Percentiles rank a stretch among this genome's conserved stretches.
Evolutionary conservation across 1,139 yeast genomes (phyloP).

Genomic region (Geotrichum histeridarum): DNA sequence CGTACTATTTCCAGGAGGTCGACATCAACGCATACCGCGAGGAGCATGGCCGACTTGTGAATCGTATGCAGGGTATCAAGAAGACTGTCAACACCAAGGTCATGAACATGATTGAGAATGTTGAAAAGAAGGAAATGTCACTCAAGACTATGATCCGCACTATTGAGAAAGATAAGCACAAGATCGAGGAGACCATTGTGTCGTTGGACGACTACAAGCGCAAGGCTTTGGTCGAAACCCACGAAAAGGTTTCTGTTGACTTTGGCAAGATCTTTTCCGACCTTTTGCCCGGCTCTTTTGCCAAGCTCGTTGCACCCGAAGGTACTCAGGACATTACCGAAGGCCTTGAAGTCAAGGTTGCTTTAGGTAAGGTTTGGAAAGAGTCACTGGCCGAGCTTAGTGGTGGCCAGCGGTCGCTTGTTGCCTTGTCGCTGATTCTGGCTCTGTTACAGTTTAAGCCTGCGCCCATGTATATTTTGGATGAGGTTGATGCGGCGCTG

Average conservation of each 20-base stretch:
- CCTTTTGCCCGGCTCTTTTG: slow-evolving; percentile 82
- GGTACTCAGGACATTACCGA: slow-evolving; percentile 69
- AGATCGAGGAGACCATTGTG: slow-evolving; percentile 83
- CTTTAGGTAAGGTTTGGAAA: slow-evolving; percentile 91
- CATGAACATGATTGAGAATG: slow-evolving; percentile 90
- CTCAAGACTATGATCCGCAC: slow-evolving; percentile 78
- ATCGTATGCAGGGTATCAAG: slow-evolving; percentile 65
- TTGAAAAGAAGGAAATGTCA: slow-evolving; percentile 79
- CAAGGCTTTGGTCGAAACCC: slow-evolving; percentile 76
- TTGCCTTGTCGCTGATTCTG: slow-evolving; percentile 84
- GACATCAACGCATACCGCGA: slow-evolving; percentile 53
- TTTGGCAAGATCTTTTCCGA: slow-evolving; percentile 92
- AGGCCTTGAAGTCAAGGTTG: slow-evolving; percentile 88
- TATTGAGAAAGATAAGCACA: slow-evolving; percentile 82
- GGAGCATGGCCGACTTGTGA: slow-evolving; percentile 54
- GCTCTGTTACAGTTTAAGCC: slow-evolving; percentile 92
- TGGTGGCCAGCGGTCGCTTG: slow-evolving; percentile 94
- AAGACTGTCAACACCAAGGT: slow-evolving; percentile 82
- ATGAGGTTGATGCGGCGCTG: slow-evolving; percentile 97
- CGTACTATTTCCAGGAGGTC: slow-evolving; percentile 45
- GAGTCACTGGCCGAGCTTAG: slow-evolving; percentile 91
- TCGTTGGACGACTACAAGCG: slow-evolving; percentile 83
- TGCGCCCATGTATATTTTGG: slow-evolving; percentile 95
- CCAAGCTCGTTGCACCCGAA: slow-evolving; percentile 80
- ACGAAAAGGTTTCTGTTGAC: slow-evolving; percentile 70